These are phyloP conservation scores for Metschnikowia shivogae DNA, from an alignment of 805 yeast species.

Conservation along the genomic window DNA sequence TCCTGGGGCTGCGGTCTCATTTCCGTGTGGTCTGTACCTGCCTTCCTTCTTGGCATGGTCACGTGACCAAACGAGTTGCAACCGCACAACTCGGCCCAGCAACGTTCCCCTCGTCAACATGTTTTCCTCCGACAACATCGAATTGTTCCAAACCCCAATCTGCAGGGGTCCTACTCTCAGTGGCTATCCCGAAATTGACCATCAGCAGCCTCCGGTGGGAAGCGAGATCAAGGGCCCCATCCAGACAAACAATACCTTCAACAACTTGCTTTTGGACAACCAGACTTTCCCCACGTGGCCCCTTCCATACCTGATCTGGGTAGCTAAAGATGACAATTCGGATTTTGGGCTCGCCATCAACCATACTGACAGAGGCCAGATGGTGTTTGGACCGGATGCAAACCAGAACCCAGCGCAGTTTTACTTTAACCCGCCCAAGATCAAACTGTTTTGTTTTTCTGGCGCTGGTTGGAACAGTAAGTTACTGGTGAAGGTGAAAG, in stretches of 20 bases:
- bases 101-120: background rate
- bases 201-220: conserved; percentile 34
- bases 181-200: conserved; percentile 33
- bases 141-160: conserved; percentile 39
- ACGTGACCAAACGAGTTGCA: conserved; percentile 1
- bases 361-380: conserved; percentile 54
- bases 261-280: conserved; percentile 61
- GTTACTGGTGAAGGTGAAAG: conserved; percentile 19
- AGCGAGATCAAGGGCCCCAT: conserved; percentile 38
- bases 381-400: conserved; percentile 69
- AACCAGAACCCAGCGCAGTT: conserved; percentile 48
- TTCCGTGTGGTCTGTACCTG: background rate
- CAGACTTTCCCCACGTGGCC: conserved; percentile 75
- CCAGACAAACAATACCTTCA: conserved; percentile 76
- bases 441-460: conserved; percentile 53
- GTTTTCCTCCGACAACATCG: conserved; percentile 5
- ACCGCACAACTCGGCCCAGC: background rate
- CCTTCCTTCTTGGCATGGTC: background rate
- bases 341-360: conserved; percentile 65
- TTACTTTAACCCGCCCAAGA: conserved; percentile 65
- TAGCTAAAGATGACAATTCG: conserved; percentile 41
- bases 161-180: conserved; percentile 42
- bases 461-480: conserved; percentile 24
- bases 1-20: too few relatives aligned
- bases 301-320: conserved; percentile 78